phyloP scores from a whole-genome alignment of 1,139 yeast species.

The Magnusiomyces paraingens region DNA sequence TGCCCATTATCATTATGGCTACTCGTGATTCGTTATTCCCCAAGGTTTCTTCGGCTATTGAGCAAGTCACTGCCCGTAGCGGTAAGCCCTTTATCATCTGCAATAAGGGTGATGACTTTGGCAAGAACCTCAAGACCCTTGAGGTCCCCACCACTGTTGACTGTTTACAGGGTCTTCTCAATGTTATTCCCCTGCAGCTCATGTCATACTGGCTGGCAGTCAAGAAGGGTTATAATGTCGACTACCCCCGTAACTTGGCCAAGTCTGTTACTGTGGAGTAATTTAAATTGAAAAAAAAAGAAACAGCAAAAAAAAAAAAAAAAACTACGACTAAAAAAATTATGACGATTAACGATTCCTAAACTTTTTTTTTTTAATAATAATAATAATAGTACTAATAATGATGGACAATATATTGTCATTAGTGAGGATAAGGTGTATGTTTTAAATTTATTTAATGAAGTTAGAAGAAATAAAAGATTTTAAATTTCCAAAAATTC shows the following conservation, averaged over 20 bases:
- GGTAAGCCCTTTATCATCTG: slow-evolving; percentile 95
- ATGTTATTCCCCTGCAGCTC: slow-evolving; percentile 90
- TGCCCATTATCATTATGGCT: slow-evolving; percentile 94
- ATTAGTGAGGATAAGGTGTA: neutral
- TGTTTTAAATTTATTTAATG: neutral
- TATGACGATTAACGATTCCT: neutral
- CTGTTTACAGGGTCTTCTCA: slow-evolving; percentile 93
- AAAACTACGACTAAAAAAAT: neutral
- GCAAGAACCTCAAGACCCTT: slow-evolving; percentile 39
- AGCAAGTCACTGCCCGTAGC: slow-evolving; percentile 94
- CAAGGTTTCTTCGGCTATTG: slow-evolving; percentile 90
- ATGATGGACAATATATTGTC: neutral
- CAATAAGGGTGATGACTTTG: slow-evolving; percentile 71
- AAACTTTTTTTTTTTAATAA: neutral
- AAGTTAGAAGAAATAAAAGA: neutral
- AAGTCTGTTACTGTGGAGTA: slow-evolving; percentile 95
- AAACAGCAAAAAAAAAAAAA: neutral
- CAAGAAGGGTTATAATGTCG: slow-evolving; percentile 92
- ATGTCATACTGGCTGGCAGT: slow-evolving; percentile 98
- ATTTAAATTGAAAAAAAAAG: slow-evolving; percentile 2
- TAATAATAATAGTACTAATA: slow-evolving; percentile 2
- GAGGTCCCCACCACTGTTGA: slow-evolving; percentile 96
- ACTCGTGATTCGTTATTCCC: slow-evolving; percentile 98
- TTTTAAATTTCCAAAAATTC: neutral
- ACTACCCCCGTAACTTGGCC: slow-evolving; percentile 98